Percentiles rank a stretch among this genome's conserved stretches.
Conservation (phyloP, 495 filamentous ascomycete species). For the Cercophora samala region DNA sequence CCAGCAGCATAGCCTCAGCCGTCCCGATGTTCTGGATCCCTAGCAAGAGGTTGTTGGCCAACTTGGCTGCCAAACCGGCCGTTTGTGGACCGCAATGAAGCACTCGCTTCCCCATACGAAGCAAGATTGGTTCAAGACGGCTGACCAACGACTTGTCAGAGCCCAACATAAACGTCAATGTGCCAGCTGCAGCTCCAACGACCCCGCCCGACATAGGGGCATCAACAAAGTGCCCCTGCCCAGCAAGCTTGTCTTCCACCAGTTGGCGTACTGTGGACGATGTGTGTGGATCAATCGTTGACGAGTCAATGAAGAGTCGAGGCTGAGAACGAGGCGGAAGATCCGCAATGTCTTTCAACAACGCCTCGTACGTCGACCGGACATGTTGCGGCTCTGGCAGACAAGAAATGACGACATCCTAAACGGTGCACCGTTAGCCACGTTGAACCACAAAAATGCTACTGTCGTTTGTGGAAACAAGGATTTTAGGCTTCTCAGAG, state of each 20-base stretch:
- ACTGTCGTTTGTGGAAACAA: not conserved
- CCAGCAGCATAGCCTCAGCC: constrained; percentile 90
- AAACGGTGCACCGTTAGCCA: constrained; percentile 21
- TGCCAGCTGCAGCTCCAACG: constrained; percentile 72
- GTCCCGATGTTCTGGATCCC: constrained; percentile 91
- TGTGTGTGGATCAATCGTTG: constrained; percentile 80
- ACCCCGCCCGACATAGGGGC: constrained; percentile 85
- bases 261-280: constrained; percentile 64
- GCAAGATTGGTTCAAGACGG: constrained; percentile 59
- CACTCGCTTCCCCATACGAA: constrained; percentile 76
- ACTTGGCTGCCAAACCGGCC: constrained; percentile 76
- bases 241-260: constrained; percentile 53
- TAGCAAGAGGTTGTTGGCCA: constrained; percentile 91
- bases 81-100: constrained; percentile 80
- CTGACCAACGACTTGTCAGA: constrained; percentile 56
- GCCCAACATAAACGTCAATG: constrained; percentile 85
- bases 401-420: constrained; percentile 77
- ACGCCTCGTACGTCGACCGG: constrained; percentile 63
- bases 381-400: constrained; percentile 80
- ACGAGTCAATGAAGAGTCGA: constrained; percentile 75
- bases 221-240: constrained; percentile 63
- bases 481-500: constrained; percentile 26
- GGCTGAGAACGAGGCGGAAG: constrained; percentile 40
- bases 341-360: constrained; percentile 44
- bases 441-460: constrained; percentile 6